These are phyloP conservation scores for Bimuria novae-zelandiae DNA, from an alignment of 2,329 filamentous ascomycete genomes.

Conservation along the genomic window DNA sequence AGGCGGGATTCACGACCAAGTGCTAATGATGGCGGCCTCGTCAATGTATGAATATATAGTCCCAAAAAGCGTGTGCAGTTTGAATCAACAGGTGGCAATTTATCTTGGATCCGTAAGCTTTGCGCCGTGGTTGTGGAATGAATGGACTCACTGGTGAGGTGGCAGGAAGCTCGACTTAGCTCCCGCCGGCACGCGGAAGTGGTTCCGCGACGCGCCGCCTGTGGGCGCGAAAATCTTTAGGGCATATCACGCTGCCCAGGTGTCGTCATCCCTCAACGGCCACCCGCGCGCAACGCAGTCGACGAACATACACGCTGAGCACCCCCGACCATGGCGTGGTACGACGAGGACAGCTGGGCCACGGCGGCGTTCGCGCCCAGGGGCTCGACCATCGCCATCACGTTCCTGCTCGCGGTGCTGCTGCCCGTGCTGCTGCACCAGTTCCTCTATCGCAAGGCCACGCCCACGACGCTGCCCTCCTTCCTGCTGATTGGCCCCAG, in stretches of 20 bases:
- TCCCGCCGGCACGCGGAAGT: conserved; percentile 17
- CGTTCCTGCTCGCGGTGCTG: conserved; percentile 70
- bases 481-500: conserved; percentile 82
- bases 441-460: conserved; percentile 69
- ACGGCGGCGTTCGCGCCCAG: conserved; percentile 53
- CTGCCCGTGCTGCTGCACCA: conserved; percentile 79
- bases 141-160: conserved; percentile 26
- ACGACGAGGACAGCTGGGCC: conserved; percentile 49
- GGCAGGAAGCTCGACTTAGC: conserved; percentile 33
- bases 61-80: conserved; percentile 29
- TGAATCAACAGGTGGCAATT: no score
- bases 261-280: conserved; percentile 1
- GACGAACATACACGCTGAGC: neutral
- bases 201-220: conserved; percentile 1
- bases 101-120: no score
- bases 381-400: conserved; percentile 63
- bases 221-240: conserved; percentile 1
- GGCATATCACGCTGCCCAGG: conserved; percentile 3
- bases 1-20: conserved; percentile 18
- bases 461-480: conserved; percentile 71
- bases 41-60: conserved; percentile 47
- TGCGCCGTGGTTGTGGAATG: no score
- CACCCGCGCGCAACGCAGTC: neutral
- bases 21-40: conserved; percentile 38
- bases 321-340: conserved; percentile 37